phyloP scores from a whole-genome alignment of 2,329 filamentous ascomycete species.

The Fonsecaea multimorphosa region DNA sequence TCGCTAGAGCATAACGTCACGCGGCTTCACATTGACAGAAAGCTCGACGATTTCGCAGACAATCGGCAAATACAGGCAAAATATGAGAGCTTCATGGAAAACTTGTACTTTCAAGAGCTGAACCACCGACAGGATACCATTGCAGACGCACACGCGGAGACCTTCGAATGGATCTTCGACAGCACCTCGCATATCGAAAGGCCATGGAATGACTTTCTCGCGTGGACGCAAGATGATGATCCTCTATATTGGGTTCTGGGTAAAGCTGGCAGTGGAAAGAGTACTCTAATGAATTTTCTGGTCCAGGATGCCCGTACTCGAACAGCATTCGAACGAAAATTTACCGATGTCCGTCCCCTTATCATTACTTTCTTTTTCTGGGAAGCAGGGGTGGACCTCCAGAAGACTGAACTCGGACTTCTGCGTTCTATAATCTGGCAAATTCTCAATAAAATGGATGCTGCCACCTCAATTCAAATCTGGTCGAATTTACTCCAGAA shows the following conservation, averaged over 20 bases:
- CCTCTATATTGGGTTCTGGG: conserved; percentile 7
- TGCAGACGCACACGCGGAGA: conserved; percentile 2
- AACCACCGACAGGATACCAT: conserved; percentile 11
- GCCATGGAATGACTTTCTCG: conserved; percentile 10
- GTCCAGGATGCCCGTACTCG: conserved; percentile 6
- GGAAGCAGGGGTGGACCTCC: conserved; percentile 10
- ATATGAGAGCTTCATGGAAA: conserved; percentile 6
- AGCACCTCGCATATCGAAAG: not conserved
- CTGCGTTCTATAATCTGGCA: conserved; percentile 4
- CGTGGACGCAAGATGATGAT: not conserved
- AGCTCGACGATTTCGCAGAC: conserved; percentile 1
- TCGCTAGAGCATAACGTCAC: conserved; percentile 10
- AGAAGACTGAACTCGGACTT: conserved; percentile 12
- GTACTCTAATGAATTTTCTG: conserved; percentile 20
- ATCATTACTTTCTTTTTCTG: conserved; percentile 19
- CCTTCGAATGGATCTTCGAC: conserved; percentile 17
- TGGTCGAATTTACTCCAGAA: not conserved
- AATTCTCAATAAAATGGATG: not conserved
- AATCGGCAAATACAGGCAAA: not conserved
- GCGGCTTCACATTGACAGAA: not conserved
- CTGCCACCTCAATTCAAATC: not conserved
- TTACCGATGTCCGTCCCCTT: not conserved
- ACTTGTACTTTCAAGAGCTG: conserved; percentile 9
- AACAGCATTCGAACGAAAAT: not conserved
- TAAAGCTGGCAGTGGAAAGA: conserved; percentile 13